Conservation (phyloP, 2,329 filamentous ascomycete genomes). For the Torrubiella hemipterigena region DNA sequence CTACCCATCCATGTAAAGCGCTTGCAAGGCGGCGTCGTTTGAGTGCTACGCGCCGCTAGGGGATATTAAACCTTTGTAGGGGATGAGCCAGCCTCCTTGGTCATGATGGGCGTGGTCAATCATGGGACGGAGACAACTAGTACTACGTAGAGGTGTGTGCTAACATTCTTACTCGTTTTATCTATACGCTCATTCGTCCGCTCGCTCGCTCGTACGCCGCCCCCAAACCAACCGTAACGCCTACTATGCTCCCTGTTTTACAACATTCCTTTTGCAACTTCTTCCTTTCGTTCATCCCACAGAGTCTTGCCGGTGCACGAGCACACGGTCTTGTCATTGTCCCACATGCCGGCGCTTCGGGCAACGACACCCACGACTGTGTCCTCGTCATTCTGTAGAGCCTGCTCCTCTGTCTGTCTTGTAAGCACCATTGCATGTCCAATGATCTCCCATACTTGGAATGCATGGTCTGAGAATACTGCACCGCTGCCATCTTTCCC, state of each 20-base stretch:
- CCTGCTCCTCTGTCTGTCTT: conserved; percentile 40
- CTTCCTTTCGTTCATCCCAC: conserved; percentile 91
- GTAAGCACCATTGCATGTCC: conserved; percentile 85
- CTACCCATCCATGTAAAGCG: too few relatives aligned
- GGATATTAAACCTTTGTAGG: too few relatives aligned
- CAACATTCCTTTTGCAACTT: conserved; percentile 81
- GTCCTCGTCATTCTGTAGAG: conserved; percentile 63
- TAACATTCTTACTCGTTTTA: too few relatives aligned
- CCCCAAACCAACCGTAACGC: background rate
- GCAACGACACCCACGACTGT: conserved; percentile 91
- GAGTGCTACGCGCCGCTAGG: too few relatives aligned
- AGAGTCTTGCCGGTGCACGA: conserved; percentile 96
- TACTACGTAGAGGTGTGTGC: too few relatives aligned
- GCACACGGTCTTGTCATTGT: conserved; percentile 97
- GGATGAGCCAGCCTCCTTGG: too few relatives aligned
- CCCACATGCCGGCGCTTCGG: conserved; percentile 93
- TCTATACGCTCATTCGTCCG: too few relatives aligned
- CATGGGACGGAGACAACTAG: too few relatives aligned
- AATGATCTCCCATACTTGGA: conserved; percentile 94
- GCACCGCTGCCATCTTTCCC: conserved; percentile 64
- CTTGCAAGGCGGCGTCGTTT: too few relatives aligned
- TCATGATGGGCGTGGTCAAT: too few relatives aligned
- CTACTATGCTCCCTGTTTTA: conserved; percentile 22
- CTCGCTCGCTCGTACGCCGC: background rate
- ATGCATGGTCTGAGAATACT: conserved; percentile 67